Evolutionary conservation across 306 rosid genomes (phyloP), one percentile per base, ranked within the genome.

Genomic region (Casuarina glauca): DNA sequence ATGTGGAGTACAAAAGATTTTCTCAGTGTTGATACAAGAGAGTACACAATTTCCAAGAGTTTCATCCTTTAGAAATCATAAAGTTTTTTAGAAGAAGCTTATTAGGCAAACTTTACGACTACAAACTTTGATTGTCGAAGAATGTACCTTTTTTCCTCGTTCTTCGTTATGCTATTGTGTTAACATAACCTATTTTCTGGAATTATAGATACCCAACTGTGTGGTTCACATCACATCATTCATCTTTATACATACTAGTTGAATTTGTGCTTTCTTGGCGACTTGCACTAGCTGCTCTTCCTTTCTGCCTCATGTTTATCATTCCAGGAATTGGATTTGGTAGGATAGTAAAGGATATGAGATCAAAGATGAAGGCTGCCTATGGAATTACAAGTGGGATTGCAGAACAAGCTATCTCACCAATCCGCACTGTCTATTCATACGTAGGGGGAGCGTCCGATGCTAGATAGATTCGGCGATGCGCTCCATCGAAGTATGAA

Each of bases 341-440:
- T 58, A 89, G 87, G 69, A 82, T 89, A 70, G 78, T 94, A 92
- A 82, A 90, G 91, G 95, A 89, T 54, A 79, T 85, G 15, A 81
- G 77, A 80, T 87, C 89, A 92, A 90, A 94, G 81, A 90, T 89
- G 87, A 94, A 90, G 16, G 97, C 85, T 58, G 88, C 97, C 61
- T 90, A 94, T 74, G 97, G 92, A n/a, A 90, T 94, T 79, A 92
- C 97, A 0, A 89, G 97, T 67, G 96, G 91, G 63, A 84, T 94
- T 62, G 96, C 91, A 61, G 97, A 92, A 70, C 98, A 94, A 84
- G 91, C 97, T 74, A 88, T 94, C 76, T 92, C 96, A 71, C 90
- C 97, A 35, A 78, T 90, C 80, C 86, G 95, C 81, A 90, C 97
- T 13, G 92, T 94, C 60, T 90, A 89, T 76, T 89, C 97, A 6